Conservation (phyloP, 2,329 filamentous ascomycete species). For the Hypoxylon sp. region DNA sequence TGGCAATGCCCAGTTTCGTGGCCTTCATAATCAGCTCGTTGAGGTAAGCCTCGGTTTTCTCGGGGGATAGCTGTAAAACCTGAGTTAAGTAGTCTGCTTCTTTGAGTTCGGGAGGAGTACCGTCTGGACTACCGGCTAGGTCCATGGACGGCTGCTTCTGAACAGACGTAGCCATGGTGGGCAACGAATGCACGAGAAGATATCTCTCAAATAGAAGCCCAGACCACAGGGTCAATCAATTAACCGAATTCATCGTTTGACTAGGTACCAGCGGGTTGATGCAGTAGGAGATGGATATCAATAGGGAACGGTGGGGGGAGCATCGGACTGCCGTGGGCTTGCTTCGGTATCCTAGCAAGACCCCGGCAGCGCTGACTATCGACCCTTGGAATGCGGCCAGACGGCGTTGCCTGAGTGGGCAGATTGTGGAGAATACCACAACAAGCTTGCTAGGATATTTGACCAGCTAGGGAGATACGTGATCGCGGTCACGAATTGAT, state of each 20-base stretch:
- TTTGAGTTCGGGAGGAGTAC: slow-evolving; percentile 49
- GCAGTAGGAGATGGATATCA: slow-evolving; percentile 37
- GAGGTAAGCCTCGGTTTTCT: slow-evolving; percentile 48
- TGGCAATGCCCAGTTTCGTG: slow-evolving; percentile 56
- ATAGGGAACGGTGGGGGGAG: slow-evolving; percentile 33
- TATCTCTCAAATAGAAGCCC: slow-evolving; percentile 33
- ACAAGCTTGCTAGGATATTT: slow-evolving; percentile 28
- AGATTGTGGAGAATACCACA: slow-evolving; percentile 45
- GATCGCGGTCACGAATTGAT: slow-evolving; percentile 33
- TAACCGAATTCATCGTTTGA: slow-evolving; percentile 47
- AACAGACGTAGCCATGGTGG: slow-evolving; percentile 48
- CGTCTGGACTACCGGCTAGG: slow-evolving; percentile 35
- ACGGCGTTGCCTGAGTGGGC: slow-evolving; percentile 45
- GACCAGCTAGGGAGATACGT: slow-evolving; percentile 34
- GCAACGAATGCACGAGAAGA: slow-evolving; percentile 32
- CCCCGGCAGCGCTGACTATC: slow-evolving; percentile 36
- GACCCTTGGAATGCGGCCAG: slow-evolving; percentile 44
- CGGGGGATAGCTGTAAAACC: slow-evolving; percentile 49
- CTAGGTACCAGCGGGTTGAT: slow-evolving; percentile 37
- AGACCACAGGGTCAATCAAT: slow-evolving; percentile 40
- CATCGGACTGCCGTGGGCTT: slow-evolving; percentile 37
- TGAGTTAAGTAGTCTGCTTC: slow-evolving; percentile 51
- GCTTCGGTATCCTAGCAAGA: slow-evolving; percentile 38
- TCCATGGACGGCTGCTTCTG: slow-evolving; percentile 44
- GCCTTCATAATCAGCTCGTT: slow-evolving; percentile 56